Percentiles rank a stretch among this genome's conserved stretches.
Evolutionary conservation across 768 basidiomycete genomes (phyloP).

Genomic region (Amanita thiersii): DNA sequence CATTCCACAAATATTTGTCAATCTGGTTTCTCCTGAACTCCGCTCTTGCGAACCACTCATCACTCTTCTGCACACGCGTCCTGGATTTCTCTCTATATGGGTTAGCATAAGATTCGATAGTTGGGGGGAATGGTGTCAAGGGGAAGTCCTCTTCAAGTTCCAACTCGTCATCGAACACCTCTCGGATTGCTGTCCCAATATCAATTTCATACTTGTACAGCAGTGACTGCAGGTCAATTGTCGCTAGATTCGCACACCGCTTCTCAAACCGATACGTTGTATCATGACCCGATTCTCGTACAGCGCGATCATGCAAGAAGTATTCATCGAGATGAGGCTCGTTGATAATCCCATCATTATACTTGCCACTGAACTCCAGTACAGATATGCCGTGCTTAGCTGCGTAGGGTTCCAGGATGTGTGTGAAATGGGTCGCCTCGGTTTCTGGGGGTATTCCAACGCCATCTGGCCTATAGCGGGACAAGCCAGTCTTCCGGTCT

Average conservation of each 20-base stretch:
- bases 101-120: conserved; percentile 59
- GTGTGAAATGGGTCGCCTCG: conserved; percentile 96
- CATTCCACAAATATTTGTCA: conserved; percentile 96
- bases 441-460: conserved; percentile 97
- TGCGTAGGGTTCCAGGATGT: conserved; percentile 93
- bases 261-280: conserved; percentile 97
- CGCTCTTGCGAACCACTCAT: conserved; percentile 92
- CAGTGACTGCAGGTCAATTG: conserved; percentile 91
- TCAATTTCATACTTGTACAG: conserved; percentile 99
- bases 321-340: conserved; percentile 94
- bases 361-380: conserved; percentile 94
- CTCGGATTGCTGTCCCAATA: conserved; percentile 95
- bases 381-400: conserved; percentile 87
- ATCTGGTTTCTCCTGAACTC: conserved; percentile 78
- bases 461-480: conserved; percentile 90
- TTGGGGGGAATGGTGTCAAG: conserved; percentile 87
- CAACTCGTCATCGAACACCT: conserved; percentile 89
- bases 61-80: conserved; percentile 58
- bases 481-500: conserved; percentile 90
- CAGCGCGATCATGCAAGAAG: conserved; percentile 93
- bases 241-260: conserved; percentile 93
- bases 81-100: conserved; percentile 52
- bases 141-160: conserved; percentile 90
- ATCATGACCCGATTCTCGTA: conserved; percentile 94
- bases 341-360: conserved; percentile 75